Base-by-base conservation (phyloP, 2,329 filamentous ascomycete genomes). In the Bipolaris bicolor region DNA sequence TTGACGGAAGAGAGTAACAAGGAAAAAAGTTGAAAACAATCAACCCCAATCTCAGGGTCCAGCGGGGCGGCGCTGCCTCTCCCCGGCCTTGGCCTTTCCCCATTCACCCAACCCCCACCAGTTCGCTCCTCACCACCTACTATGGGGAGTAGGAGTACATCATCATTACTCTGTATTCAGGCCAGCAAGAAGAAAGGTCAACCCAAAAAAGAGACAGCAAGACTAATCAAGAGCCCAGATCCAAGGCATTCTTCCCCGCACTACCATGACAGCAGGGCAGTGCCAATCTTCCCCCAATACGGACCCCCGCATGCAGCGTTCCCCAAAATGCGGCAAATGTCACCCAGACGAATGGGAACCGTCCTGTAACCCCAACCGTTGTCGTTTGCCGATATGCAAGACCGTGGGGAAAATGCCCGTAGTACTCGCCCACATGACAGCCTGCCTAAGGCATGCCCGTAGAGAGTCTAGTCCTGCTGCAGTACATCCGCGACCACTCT, bases 331-430 rank as follows among this genome's bases (percentile, higher is more conserved):
- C 56, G 55, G 55, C 44, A 45, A 51, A 52, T 45, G 33, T 57
- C 51, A 61, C 46, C 62, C 60, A 54, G 16, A 50, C 44, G 37
- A 39, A 33, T 2, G 7, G 47, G 0, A 31, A 39, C 18, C 24
- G 31, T 11, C 20, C 22, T 49, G 26, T 16, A 7, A 34, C 33
- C 61, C 54, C 40, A 44, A 52, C n/a, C 39, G 24, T 50, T 10
- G 31, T 24, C 39, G 60, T 60, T 57, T 65, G 63, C 62, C 62
- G 62, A 53, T 22, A 55, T 61, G 50, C 49, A 51, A n/a, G 47
- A 15, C 52, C 31, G 50, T 52, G 46, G 15, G 5, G 36, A 34
- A 16, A 39, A 44, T 40, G 52, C 18, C 41, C 36, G 49, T 46
- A 48, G 40, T 24, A 11, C 36, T 49, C 47, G 22, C 47, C 9